These are phyloP conservation scores for Solanum pennellii DNA, from an alignment of 257 asterid species.

Conservation along the genomic window DNA sequence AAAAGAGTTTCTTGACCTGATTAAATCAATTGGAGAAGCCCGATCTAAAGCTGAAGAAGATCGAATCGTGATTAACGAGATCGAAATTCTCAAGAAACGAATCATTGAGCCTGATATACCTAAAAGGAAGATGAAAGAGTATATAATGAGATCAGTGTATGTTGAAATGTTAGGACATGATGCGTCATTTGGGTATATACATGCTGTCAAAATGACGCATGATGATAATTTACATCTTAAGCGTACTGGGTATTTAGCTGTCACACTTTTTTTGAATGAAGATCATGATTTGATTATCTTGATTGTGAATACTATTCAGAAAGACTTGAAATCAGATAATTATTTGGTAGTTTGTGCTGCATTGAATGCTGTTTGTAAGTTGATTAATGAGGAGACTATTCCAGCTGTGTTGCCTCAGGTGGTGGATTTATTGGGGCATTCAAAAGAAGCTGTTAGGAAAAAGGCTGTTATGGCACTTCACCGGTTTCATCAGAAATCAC, in stretches of 20 bases:
- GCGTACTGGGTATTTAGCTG: slow-evolving; percentile 87
- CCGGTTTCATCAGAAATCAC: slow-evolving; percentile 72
- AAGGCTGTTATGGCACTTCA: slow-evolving; percentile 98
- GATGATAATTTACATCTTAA: slow-evolving; percentile 68
- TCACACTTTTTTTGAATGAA: slow-evolving; percentile 76
- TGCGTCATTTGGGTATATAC: slow-evolving; percentile 90
- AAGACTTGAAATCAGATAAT: slow-evolving; percentile 91
- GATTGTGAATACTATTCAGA: slow-evolving; percentile 95
- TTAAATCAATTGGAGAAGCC: slow-evolving; percentile 89
- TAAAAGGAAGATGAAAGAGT: slow-evolving; percentile 85
- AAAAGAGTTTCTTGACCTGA: slow-evolving; percentile 84
- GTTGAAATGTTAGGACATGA: slow-evolving; percentile 98
- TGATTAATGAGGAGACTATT: slow-evolving; percentile 95
- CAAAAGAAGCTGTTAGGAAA: slow-evolving; percentile 89
- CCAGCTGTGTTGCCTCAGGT: slow-evolving; percentile 96
- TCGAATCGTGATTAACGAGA: slow-evolving; percentile 79
- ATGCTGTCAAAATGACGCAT: slow-evolving; percentile 97
- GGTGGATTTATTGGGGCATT: slow-evolving; percentile 72
- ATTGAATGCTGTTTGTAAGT: slow-evolving; percentile 75
- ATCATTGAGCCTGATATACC: slow-evolving; percentile 66
- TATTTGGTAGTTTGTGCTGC: slow-evolving; percentile 84
- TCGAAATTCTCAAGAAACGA: slow-evolving; percentile 70
- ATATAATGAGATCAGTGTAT: slow-evolving; percentile 63
- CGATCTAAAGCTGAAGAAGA: slow-evolving; percentile 99
- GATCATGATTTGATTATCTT: slow-evolving; percentile 91